These are phyloP conservation scores for Aspergillus ruber DNA, from an alignment of 2,329 filamentous ascomycete species.

Conservation along the genomic window DNA sequence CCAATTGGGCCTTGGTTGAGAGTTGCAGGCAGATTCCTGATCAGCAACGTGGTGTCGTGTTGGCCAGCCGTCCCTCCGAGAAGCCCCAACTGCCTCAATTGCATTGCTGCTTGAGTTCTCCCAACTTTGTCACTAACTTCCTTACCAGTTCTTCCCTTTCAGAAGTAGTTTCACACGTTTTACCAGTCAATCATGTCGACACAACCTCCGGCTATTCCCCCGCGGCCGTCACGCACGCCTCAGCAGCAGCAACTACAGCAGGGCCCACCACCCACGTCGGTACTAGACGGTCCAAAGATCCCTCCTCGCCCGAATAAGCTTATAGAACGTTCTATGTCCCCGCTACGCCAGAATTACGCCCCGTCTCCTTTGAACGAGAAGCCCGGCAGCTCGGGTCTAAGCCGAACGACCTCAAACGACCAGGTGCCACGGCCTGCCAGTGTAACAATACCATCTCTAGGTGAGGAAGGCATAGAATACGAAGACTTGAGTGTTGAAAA, in stretches of 20 bases:
- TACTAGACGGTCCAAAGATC: constrained; percentile 58
- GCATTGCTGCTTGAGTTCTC: neutral
- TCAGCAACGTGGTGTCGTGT: neutral
- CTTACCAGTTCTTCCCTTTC: neutral
- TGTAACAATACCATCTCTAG: constrained; percentile 75
- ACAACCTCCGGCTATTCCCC: constrained; percentile 53
- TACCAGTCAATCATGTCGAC: constrained; percentile 29
- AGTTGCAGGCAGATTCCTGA: neutral
- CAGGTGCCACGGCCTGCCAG: constrained; percentile 59
- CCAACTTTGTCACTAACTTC: neutral
- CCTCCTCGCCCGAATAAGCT: constrained; percentile 69
- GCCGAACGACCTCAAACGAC: constrained; percentile 29
- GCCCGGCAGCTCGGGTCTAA: constrained; percentile 37
- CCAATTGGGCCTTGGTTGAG: neutral
- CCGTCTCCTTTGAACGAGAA: constrained; percentile 78
- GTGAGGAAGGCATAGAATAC: constrained; percentile 87
- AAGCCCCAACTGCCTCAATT: neutral
- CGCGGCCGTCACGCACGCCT: constrained; percentile 53
- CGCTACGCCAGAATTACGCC: constrained; percentile 70
- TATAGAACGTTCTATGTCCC: constrained; percentile 69
- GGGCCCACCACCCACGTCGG: constrained; percentile 32
- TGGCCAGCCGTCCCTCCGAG: neutral
- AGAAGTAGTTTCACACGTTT: neutral
- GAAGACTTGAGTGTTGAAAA: constrained; percentile 51
- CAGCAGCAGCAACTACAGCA: constrained; percentile 43